These are phyloP conservation scores for Ogataea siamensis DNA, from an alignment of 805 yeast genomes.

Conservation along the genomic window DNA sequence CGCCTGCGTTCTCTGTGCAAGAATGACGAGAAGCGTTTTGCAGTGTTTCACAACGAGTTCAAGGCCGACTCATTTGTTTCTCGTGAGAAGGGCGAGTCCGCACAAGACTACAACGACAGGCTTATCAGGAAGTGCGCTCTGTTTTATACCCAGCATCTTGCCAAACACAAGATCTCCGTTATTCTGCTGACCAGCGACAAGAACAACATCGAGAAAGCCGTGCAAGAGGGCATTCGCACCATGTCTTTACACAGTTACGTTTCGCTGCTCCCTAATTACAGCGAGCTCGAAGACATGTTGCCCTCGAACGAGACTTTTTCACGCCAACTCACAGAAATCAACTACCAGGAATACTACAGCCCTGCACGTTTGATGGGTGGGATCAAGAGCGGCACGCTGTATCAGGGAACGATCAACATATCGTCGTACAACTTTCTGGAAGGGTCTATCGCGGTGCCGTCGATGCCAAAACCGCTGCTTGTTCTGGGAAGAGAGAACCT, in stretches of 20 bases:
- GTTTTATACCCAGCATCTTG: conserved; percentile 72
- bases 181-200: conserved; percentile 77
- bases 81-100: conserved; percentile 64
- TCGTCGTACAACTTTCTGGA: conserved; percentile 87
- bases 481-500: conserved; percentile 79
- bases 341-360: conserved; percentile 75
- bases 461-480: conserved; percentile 77
- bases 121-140: conserved; percentile 74
- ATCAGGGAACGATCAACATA: conserved; percentile 79
- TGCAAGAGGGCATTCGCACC: conserved; percentile 50
- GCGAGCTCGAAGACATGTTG: conserved; percentile 73
- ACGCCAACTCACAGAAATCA: conserved; percentile 44
- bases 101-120: conserved; percentile 89
- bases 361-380: conserved; percentile 89
- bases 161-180: conserved; percentile 40
- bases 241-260: conserved; percentile 68
- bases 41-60: conserved; percentile 93
- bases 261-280: conserved; percentile 63
- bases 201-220: conserved; percentile 59
- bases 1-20: conserved; percentile 76
- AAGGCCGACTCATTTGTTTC: conserved; percentile 63
- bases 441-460: conserved; percentile 71
- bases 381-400: conserved; percentile 76
- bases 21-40: conserved; percentile 75
- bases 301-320: conserved; percentile 52